Evolutionary conservation across 768 basidiomycete species (phyloP).

Genomic region (Boletellus ananiceps): DNA sequence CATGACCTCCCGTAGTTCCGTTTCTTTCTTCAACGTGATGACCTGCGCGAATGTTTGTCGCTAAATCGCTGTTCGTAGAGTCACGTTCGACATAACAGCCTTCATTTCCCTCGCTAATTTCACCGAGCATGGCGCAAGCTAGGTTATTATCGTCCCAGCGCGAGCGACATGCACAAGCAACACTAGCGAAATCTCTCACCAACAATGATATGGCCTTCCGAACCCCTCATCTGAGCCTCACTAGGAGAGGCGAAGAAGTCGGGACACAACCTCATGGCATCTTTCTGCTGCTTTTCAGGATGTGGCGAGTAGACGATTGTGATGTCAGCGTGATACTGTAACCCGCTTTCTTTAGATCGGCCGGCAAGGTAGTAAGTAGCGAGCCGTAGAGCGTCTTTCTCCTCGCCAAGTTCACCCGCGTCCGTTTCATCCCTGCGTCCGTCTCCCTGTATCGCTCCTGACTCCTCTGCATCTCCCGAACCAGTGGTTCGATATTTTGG

Average conservation of each 20-base stretch:
- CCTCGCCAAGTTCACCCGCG: neutral
- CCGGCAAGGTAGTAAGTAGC: conserved; percentile 9
- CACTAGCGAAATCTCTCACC: neutral
- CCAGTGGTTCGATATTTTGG: too few species aligned
- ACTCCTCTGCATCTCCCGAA: too few species aligned
- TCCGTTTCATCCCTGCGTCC: neutral
- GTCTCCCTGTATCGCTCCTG: neutral
- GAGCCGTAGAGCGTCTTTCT: neutral
- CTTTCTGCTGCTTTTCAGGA: conserved; percentile 3
- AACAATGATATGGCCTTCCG: conserved; percentile 1
- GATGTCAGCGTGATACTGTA: conserved; percentile 12
- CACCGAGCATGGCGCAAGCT: conserved; percentile 7
- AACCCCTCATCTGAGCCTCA: conserved; percentile 8
- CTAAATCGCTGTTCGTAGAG: neutral
- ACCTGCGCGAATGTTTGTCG: conserved; percentile 10
- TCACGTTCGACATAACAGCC: neutral
- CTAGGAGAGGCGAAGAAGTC: conserved; percentile 15
- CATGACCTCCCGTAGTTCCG: conserved; percentile 6
- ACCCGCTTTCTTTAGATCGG: neutral
- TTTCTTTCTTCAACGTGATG: conserved; percentile 2
- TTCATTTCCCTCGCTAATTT: conserved; percentile 1
- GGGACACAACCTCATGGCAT: conserved; percentile 14
- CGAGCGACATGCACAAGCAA: neutral
- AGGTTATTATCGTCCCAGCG: neutral
- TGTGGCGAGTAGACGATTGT: conserved; percentile 8